Conservation (phyloP, 140 eudicot species). For the Oenanthe javanica region DNA sequence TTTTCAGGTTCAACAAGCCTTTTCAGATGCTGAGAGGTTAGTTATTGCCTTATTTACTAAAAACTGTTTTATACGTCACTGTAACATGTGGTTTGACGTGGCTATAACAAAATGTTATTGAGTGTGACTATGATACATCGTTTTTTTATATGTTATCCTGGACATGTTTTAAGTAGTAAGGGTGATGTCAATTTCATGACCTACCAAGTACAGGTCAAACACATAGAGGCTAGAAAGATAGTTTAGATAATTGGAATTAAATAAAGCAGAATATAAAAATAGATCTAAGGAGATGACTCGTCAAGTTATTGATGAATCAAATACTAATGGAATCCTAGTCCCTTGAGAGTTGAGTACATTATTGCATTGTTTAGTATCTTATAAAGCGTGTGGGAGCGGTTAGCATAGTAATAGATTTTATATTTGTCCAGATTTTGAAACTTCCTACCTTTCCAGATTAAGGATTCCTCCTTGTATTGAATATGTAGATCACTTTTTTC, state of each 20-base stretch:
- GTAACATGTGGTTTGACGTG: background rate
- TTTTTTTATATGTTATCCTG: background rate
- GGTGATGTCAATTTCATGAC: background rate
- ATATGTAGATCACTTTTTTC: too few species aligned
- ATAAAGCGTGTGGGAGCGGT: too few species aligned
- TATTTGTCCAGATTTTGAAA: too few species aligned
- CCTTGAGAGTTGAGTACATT: background rate
- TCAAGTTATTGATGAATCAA: background rate
- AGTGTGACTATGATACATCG: background rate
- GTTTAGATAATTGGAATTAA: background rate
- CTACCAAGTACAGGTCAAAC: background rate
- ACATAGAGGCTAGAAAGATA: background rate
- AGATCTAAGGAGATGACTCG: background rate
- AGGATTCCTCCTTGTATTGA: too few species aligned
- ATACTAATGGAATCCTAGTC: background rate
- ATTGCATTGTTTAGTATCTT: background rate
- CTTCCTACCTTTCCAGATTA: too few species aligned
- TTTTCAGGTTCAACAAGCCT: conserved; percentile 96
- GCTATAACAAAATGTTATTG: background rate
- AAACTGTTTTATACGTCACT: background rate
- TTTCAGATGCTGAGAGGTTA: conserved; percentile 79
- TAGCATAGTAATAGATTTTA: too few species aligned
- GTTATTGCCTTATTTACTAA: background rate
- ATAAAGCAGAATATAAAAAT: background rate
- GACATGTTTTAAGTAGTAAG: background rate